Evolutionary conservation across 257 asterid genomes (phyloP), one percentile per base, ranked within the genome.

Genomic region (Linaria vulgaris): DNA sequence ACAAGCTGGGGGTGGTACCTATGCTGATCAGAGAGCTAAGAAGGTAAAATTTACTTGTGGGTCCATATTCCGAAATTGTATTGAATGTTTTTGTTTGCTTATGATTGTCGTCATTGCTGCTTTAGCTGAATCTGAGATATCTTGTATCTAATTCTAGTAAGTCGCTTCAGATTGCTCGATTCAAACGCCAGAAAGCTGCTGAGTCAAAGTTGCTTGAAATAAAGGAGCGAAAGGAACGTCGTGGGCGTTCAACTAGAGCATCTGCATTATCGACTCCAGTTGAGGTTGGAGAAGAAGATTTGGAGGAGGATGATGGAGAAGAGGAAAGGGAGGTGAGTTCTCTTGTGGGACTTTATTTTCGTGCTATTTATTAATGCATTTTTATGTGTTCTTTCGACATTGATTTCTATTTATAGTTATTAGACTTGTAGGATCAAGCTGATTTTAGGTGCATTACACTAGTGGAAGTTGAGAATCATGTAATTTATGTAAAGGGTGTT

Each of bases 211-310:
- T 94, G 72, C 86, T 75, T 43, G 97, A 94, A 78, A 84, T 94
- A 56, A 87, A 75, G 78, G 99, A 94, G 74, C 84, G 89, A 60
- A 94, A 82, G 69, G 99, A 94, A 69, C 86, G 99, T 5, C 91
- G 97, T 61, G 95, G 95, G 52, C 95, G 95, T 60, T 94, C 99
- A 48, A 85, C 95, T 67, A 94, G 81, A 82, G 99, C 99, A 24
- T 75, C 97, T 61, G 95, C 97, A 14, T 67, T 88, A 76, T 87
- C 97, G 25, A 80, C 89, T 72, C 96, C 95, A 34, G 78, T 81
- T 71, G 95, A 78, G 72, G 60, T 74, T 3, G 91, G 81, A 67
- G 95, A 87, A 64, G 96, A 90, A 41, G 96, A 90, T 68, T 45
- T 71, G 54, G 82, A 72, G 59, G 99, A 94, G 70, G 99, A 90